phyloP scores from a whole-genome alignment of 2,329 filamentous ascomycete species.

The Arthrocladium fulminans region DNA sequence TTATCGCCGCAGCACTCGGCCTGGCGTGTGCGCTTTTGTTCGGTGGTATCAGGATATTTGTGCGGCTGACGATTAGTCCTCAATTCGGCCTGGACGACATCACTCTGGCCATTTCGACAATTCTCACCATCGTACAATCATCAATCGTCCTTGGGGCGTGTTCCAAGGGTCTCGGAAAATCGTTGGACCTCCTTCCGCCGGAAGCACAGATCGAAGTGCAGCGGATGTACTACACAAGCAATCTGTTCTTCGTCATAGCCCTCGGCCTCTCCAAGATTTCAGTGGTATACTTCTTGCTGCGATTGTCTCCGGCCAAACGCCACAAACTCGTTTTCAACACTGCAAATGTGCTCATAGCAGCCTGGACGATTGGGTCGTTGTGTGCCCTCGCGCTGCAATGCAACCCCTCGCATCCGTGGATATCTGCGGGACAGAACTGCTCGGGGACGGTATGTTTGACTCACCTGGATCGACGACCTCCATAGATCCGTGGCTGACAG shows the following conservation, averaged over 20 bases:
- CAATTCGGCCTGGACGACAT: conserved; percentile 30
- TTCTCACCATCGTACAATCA: conserved; percentile 27
- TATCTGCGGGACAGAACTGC: conserved; percentile 15
- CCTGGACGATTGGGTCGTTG: conserved; percentile 11
- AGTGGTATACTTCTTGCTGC: conserved; percentile 19
- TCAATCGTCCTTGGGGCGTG: conserved; percentile 26
- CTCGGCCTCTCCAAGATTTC: conserved; percentile 23
- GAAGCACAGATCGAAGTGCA: conserved; percentile 13
- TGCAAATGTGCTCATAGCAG: conserved; percentile 12
- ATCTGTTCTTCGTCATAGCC: conserved; percentile 22
- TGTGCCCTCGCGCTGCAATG: conserved; percentile 23
- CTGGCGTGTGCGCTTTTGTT: conserved; percentile 29
- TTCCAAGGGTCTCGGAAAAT: conserved; percentile 28
- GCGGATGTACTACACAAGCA: conserved; percentile 21
- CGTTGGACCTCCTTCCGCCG: conserved; percentile 22
- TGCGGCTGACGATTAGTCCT: conserved; percentile 26
- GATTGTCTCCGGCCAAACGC: conserved; percentile 11
- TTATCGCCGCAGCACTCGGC: conserved; percentile 31
- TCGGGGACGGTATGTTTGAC: conserved; percentile 16
- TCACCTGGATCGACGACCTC: neutral
- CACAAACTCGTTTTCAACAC: conserved; percentile 14
- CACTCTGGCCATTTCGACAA: conserved; percentile 27
- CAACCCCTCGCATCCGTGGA: conserved; percentile 20
- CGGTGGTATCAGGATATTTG: conserved; percentile 31
- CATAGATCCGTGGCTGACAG: neutral